Evolutionary conservation across 345 rosid species (phyloP).

Genomic region (Microthlaspi erraticum): DNA sequence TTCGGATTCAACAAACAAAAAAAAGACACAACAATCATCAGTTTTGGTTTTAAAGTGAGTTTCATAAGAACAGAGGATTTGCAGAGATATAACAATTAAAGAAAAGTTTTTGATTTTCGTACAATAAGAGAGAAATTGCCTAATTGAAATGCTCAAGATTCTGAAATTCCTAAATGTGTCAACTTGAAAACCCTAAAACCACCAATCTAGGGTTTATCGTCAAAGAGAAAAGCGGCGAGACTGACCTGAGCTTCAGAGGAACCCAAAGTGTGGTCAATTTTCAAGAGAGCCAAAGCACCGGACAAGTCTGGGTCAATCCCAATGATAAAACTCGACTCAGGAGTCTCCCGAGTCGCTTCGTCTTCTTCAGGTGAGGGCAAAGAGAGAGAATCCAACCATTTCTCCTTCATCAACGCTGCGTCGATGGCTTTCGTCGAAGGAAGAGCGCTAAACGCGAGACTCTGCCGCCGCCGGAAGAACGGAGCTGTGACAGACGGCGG

Average conservation of each 20-base stretch:
- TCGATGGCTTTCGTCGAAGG: conserved; percentile 36
- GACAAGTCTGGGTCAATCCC: conserved; percentile 89
- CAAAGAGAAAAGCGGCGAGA: background rate
- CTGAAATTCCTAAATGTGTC: background rate
- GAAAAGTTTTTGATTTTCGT: too few species aligned
- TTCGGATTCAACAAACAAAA: conserved; percentile 15
- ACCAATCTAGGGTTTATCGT: conserved; percentile 11
- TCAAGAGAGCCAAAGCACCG: conserved; percentile 80
- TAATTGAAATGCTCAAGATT: background rate
- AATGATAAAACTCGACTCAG: conserved; percentile 58
- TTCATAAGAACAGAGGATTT: too few species aligned
- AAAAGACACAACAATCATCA: background rate
- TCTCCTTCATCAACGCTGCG: conserved; percentile 52
- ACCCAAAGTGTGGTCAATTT: conserved; percentile 50
- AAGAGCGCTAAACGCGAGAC: conserved; percentile 20
- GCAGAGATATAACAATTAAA: too few species aligned
- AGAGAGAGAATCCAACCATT: conserved; percentile 74
- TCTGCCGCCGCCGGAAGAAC: conserved; percentile 9
- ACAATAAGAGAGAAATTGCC: too few species aligned
- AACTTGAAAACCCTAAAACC: background rate
- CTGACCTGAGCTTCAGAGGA: conserved; percentile 62
- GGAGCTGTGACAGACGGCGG: conserved; percentile 1
- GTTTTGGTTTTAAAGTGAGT: background rate
- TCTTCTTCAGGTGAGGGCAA: conserved; percentile 37
- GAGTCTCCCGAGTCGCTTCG: conserved; percentile 23